Evolutionary conservation across 257 asterid species (phyloP).

Genomic region (Ilex aquifolium): DNA sequence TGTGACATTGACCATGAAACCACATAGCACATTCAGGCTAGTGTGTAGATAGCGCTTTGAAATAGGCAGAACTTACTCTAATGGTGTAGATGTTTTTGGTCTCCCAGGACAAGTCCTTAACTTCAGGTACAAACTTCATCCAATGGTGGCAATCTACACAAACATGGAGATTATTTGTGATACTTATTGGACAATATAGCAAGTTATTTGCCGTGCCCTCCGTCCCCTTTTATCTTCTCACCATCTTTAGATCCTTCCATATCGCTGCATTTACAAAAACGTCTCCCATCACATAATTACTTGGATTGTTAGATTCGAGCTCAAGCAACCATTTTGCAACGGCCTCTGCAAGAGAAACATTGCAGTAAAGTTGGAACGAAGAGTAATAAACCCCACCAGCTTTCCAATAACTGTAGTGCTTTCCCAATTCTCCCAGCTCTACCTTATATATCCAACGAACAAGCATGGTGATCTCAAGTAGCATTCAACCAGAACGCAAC

Average conservation of each 20-base stretch:
- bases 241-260: slow-evolving; percentile 38
- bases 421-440: slow-evolving; percentile 41
- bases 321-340: slow-evolving; percentile 30
- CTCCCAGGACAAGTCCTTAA: too few relatives aligned
- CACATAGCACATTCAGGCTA: too few relatives aligned
- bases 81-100: too few relatives aligned
- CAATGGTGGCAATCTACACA: too few relatives aligned
- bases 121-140: too few relatives aligned
- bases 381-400: slow-evolving; percentile 45
- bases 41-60: too few relatives aligned
- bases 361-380: slow-evolving; percentile 35
- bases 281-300: slow-evolving; percentile 41
- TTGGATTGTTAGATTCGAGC: slow-evolving; percentile 40
- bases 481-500: slow-evolving; percentile 26
- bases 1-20: too few relatives aligned
- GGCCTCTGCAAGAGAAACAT: slow-evolving; percentile 34
- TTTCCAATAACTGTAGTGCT: slow-evolving; percentile 33
- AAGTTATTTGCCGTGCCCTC: too few relatives aligned
- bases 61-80: too few relatives aligned
- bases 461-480: slow-evolving; percentile 39
- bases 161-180: too few relatives aligned
- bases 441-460: slow-evolving; percentile 14
- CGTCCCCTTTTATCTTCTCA: too few relatives aligned
- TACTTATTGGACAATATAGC: too few relatives aligned
- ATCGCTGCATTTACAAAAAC: slow-evolving; percentile 45